Conservation (phyloP, 164 flowering plant genomes). For the Tetracentron sinense region DNA sequence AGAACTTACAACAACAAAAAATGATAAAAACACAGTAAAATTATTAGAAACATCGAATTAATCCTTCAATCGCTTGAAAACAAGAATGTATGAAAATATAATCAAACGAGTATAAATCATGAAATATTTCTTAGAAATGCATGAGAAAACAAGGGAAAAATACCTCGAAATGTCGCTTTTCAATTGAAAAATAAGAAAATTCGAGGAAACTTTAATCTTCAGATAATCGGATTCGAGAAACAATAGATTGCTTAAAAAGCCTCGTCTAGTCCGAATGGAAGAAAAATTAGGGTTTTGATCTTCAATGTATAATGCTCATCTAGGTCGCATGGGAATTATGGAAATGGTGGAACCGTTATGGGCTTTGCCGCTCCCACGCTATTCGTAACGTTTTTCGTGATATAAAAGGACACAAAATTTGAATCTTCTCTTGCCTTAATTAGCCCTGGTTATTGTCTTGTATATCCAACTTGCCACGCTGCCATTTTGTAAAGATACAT, state of each 20-base stretch:
- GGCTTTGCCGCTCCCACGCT: conserved; percentile 2
- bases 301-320: background rate
- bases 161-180: conserved; percentile 9
- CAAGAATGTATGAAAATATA: too few species aligned
- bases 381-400: conserved; percentile 7
- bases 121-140: background rate
- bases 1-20: too few species aligned
- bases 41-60: background rate
- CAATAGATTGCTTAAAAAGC: background rate
- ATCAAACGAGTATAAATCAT: background rate
- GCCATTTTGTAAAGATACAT: background rate
- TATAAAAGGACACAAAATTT: background rate
- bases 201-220: background rate
- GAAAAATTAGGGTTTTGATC: background rate
- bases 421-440: conserved; percentile 6
- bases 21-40: too few species aligned
- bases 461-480: conserved; percentile 2
- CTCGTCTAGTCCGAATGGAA: background rate
- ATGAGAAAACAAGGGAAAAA: background rate
- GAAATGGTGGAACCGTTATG: conserved; percentile 11
- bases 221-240: background rate
- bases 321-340: background rate
- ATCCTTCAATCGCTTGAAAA: background rate
- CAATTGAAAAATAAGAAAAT: background rate
- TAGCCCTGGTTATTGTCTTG: background rate